These are phyloP conservation scores for Plasmopara viticola DNA, from an alignment of 352 stramenopile species.

Conservation along the genomic window DNA sequence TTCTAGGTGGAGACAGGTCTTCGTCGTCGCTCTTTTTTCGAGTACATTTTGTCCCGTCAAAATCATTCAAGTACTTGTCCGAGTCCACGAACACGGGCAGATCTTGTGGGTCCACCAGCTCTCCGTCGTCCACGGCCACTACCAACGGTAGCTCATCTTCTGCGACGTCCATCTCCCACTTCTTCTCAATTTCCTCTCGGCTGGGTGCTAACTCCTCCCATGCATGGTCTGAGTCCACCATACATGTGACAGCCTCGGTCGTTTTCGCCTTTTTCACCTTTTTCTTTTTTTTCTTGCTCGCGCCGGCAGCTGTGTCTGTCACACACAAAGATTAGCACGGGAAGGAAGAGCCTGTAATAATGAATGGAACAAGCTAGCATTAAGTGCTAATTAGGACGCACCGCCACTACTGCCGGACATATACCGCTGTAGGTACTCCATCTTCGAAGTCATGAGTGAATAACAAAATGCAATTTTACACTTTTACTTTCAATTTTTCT, in stretches of 20 bases:
- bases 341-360: no score
- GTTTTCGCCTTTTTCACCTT: slow-evolving; percentile 57
- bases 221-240: slow-evolving; percentile 58
- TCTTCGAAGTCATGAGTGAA: slow-evolving; percentile 48
- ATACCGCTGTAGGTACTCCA: slow-evolving; percentile 78
- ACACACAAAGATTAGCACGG: no score
- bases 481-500: neutral
- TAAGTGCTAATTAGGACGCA: slow-evolving; percentile 8
- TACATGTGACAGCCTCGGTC: slow-evolving; percentile 16
- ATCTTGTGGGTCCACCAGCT: slow-evolving; percentile 53
- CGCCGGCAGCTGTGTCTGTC: slow-evolving; percentile 18
- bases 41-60: slow-evolving; percentile 25
- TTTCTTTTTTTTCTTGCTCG: slow-evolving; percentile 53
- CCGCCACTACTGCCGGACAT: slow-evolving; percentile 32
- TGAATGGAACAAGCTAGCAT: no score
- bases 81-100: slow-evolving; percentile 70
- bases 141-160: slow-evolving; percentile 36
- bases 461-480: neutral
- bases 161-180: slow-evolving; percentile 50
- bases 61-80: slow-evolving; percentile 51
- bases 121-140: slow-evolving; percentile 40
- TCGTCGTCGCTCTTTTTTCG: slow-evolving; percentile 15
- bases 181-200: slow-evolving; percentile 44
- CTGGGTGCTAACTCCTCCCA: slow-evolving; percentile 47
- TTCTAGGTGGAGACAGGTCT: slow-evolving; percentile 50